Base-by-base conservation (phyloP, 1,139 yeast species). In the Arxiozyma slooffiae region DNA sequence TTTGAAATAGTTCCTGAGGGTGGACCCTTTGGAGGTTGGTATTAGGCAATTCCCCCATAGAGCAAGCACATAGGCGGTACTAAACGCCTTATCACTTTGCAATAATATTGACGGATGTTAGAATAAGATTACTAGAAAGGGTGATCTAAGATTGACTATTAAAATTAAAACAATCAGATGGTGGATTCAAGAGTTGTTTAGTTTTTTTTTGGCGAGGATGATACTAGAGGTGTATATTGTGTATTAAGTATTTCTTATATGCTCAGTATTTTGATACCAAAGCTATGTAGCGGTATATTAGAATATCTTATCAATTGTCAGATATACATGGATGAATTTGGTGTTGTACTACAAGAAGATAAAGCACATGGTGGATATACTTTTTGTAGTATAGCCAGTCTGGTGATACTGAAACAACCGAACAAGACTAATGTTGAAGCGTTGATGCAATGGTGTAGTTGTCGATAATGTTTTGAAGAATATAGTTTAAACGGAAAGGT, bases 331-430 rank as follows among this genome's bases (percentile, higher is more conserved):
- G 98, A 98, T 23, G 98, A 98, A 0, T 86, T 90, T 68, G 86
- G 92, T 1, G 96, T 95, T 1, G 72, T 74, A 11, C 90, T 95
- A 0, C 63, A 57, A 34, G 71, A 70, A 9, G 82, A 86, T 48
- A 98, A 94, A 66, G 97, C 97, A 0, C 99, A 94, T 65, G 98
- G 97, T 1, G 99, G 98, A 0, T 92, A 92, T 66, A 81, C 97
- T 0, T 94, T 79, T 63, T 92, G 98, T 71, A 95, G 92, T 0
- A 69, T 87, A 8, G 96, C 96, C 0, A 76, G 86, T 11, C 70
- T 86, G 72, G 73, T 51, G 60, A 73, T 50, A 69, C 71, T 50
- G 41, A 50, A 54, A 6, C 51, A 59, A n/a, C 38, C 62, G 17
- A 64, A 63, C 41, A 62, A 60, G 17, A 70, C 73, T 5, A 68